Percentiles rank a stretch among this genome's conserved stretches.
phyloP scores from a whole-genome alignment of 495 filamentous ascomycete genomes.

The Talaromyces adpressus region DNA sequence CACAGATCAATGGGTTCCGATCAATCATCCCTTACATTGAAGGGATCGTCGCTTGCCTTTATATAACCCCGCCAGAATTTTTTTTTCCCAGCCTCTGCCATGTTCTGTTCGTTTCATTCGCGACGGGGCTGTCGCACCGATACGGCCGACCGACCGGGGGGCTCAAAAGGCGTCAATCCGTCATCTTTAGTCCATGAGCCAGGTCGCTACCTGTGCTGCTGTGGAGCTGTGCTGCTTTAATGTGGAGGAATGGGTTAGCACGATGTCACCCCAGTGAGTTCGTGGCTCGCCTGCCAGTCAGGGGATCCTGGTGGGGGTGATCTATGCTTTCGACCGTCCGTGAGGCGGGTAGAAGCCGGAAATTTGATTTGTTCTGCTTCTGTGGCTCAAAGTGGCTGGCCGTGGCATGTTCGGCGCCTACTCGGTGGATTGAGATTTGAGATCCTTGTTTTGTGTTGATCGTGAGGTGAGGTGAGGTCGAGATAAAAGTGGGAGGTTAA shows the following conservation, averaged over 20 bases:
- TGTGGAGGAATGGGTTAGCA: background rate
- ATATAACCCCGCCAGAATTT: background rate
- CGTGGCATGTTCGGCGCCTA: background rate
- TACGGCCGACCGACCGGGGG: background rate
- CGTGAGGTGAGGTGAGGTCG: no score
- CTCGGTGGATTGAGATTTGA: background rate
- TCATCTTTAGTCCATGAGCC: background rate
- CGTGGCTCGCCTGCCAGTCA: background rate
- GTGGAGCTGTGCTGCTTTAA: background rate
- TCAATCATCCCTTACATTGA: background rate
- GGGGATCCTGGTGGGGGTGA: background rate
- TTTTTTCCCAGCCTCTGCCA: background rate
- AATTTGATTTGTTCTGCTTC: background rate
- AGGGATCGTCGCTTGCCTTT: background rate
- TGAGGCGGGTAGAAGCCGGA: background rate
- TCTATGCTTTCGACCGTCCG: background rate
- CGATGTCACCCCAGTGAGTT: conserved; percentile 8
- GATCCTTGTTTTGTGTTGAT: background rate
- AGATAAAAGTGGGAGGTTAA: background rate
- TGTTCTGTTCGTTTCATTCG: background rate
- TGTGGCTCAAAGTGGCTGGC: background rate
- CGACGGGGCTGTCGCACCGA: background rate
- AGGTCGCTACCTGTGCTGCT: background rate
- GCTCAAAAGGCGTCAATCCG: background rate
- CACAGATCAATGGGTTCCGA: background rate